A percentile compares a stretch with the other conserved stretches of the same genome.
phyloP scores from a whole-genome alignment of 2,329 filamentous ascomycete genomes.

The Phialocephala sp. region DNA sequence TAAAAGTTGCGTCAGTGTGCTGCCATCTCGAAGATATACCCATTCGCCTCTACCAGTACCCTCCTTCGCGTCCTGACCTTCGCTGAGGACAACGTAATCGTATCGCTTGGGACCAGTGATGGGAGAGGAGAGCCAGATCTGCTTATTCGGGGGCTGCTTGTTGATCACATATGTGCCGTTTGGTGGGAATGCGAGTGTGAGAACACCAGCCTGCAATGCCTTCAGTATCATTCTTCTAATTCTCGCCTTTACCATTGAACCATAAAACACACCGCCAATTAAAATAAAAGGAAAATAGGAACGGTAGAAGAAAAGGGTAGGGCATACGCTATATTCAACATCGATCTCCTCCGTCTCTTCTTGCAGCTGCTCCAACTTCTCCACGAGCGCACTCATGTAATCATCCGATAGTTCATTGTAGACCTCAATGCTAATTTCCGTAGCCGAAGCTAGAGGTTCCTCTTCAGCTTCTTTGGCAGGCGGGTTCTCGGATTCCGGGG shows the following conservation, averaged over 20 bases:
- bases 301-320: neutral
- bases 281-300: neutral
- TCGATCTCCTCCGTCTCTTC: conserved; percentile 80
- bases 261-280: neutral
- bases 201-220: conserved; percentile 74
- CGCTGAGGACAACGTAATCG: conserved; percentile 81
- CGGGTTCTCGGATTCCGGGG: conserved; percentile 64
- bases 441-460: conserved; percentile 50
- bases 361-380: conserved; percentile 72
- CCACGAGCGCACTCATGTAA: conserved; percentile 67
- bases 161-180: conserved; percentile 91
- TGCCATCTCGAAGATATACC: conserved; percentile 88
- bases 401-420: conserved; percentile 81
- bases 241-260: neutral
- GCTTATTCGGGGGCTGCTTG: conserved; percentile 97
- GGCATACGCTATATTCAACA: conserved; percentile 82
- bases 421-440: conserved; percentile 69
- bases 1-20: conserved; percentile 74
- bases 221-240: conserved; percentile 8
- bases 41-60: conserved; percentile 76
- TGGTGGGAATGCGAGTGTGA: conserved; percentile 73
- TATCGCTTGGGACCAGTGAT: conserved; percentile 91
- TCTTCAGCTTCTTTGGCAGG: conserved; percentile 45
- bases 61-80: conserved; percentile 79
- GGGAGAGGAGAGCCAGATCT: conserved; percentile 95